Percentiles rank a stretch among this genome's conserved stretches.
phyloP scores from a whole-genome alignment of 768 basidiomycete species.

The Phanerodontia chrysosporium region DNA sequence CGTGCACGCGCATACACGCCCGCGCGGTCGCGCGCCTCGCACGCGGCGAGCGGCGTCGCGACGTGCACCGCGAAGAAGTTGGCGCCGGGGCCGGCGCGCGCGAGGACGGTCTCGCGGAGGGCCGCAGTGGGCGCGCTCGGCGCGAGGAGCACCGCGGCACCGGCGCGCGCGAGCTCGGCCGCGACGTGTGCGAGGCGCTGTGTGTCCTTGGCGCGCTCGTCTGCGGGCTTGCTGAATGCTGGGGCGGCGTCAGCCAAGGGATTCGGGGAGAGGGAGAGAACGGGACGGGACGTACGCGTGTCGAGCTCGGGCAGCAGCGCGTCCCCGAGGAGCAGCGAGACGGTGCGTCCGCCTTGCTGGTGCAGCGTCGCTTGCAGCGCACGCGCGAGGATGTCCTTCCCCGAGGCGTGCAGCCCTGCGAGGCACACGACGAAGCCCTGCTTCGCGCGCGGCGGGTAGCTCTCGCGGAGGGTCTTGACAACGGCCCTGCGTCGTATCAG shows the following conservation, averaged over 20 bases:
- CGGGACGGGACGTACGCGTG: slow-evolving; percentile 37
- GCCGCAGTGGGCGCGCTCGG: slow-evolving; percentile 81
- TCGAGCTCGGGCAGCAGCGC: slow-evolving; percentile 70
- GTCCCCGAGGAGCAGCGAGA: slow-evolving; percentile 89
- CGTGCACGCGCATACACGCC: slow-evolving; percentile 83
- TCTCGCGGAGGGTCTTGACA: slow-evolving; percentile 92
- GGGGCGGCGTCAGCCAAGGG: background rate
- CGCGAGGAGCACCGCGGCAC: slow-evolving; percentile 92
- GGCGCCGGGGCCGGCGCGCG: slow-evolving; percentile 78
- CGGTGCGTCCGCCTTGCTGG: slow-evolving; percentile 93
- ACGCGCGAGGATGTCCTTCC: slow-evolving; percentile 87
- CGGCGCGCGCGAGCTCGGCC: slow-evolving; percentile 88
- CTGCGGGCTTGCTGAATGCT: slow-evolving; percentile 67
- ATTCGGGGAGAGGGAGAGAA: background rate
- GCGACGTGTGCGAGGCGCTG: slow-evolving; percentile 87
- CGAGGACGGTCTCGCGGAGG: slow-evolving; percentile 67
- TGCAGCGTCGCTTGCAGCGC: slow-evolving; percentile 91
- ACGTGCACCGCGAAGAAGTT: slow-evolving; percentile 97
- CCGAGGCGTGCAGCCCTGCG: slow-evolving; percentile 91
- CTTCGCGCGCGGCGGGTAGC: slow-evolving; percentile 90
- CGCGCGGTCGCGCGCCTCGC: slow-evolving; percentile 84
- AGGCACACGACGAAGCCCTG: slow-evolving; percentile 89
- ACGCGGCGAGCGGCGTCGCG: slow-evolving; percentile 87
- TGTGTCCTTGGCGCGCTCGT: slow-evolving; percentile 79
- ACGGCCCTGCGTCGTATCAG: slow-evolving; percentile 53